Evolutionary conservation across 2,329 filamentous ascomycete species (phyloP).

Genomic region (Alternaria sp.): DNA sequence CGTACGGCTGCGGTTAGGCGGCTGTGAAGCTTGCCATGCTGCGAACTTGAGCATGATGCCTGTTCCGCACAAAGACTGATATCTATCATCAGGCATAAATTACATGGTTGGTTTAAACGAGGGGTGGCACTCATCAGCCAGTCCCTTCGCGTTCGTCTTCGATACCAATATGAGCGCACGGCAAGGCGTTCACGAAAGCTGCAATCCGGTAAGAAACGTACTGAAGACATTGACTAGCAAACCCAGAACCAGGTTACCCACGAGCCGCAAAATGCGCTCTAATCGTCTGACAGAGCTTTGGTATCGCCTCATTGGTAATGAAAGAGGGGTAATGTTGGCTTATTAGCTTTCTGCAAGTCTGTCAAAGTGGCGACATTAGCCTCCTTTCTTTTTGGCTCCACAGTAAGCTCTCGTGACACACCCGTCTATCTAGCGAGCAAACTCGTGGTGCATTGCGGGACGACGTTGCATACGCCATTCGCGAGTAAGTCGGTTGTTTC

Average conservation of each 20-base stretch:
- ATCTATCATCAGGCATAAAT: background rate
- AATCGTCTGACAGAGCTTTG: constrained; percentile 12
- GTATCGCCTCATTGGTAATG: constrained; percentile 23
- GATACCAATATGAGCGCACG: constrained; percentile 17
- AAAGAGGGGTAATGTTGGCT: constrained; percentile 35
- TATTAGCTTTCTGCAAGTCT: constrained; percentile 34
- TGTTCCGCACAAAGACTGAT: background rate
- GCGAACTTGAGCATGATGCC: background rate
- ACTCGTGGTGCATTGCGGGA: constrained; percentile 11
- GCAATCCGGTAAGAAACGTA: constrained; percentile 20
- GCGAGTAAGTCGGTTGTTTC: constrained; percentile 9
- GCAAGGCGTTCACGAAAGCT: constrained; percentile 18
- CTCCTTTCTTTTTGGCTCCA: constrained; percentile 21
- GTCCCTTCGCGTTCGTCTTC: constrained; percentile 15
- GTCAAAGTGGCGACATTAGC: constrained; percentile 35
- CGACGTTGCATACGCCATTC: constrained; percentile 3
- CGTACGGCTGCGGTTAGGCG: constrained; percentile 3
- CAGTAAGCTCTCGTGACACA: constrained; percentile 13
- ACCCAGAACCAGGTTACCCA: constrained; percentile 8
- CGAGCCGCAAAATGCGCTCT: constrained; percentile 26
- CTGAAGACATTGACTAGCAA: constrained; percentile 21
- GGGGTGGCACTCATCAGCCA: background rate
- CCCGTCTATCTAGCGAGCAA: constrained; percentile 4
- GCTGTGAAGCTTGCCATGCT: background rate
- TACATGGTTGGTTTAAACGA: background rate